Conservation (phyloP, 352 stramenopile genomes). For the Pythium vanterpoolii region DNA sequence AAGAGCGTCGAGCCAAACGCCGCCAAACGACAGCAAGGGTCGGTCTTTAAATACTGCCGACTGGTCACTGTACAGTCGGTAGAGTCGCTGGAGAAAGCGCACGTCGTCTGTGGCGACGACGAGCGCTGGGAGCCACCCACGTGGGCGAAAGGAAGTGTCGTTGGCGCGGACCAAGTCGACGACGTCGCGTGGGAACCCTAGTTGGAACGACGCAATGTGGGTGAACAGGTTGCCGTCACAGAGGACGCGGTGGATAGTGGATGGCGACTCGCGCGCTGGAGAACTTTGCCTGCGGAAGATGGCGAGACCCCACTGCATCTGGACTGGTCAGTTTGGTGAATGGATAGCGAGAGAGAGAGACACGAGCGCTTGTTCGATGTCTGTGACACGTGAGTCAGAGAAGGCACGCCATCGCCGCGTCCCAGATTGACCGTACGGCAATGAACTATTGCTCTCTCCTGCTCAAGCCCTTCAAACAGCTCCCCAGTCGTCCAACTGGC, state of each 20-base stretch:
- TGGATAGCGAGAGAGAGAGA: too few relatives aligned
- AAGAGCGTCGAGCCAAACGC: background rate
- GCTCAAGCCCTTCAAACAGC: too few relatives aligned
- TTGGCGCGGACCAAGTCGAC: background rate
- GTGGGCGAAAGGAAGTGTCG: background rate
- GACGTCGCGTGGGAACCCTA: background rate
- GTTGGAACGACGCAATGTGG: background rate
- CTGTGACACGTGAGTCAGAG: too few relatives aligned
- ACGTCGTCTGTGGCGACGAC: background rate
- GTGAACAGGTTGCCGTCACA: background rate
- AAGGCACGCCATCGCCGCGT: too few relatives aligned
- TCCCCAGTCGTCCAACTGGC: too few relatives aligned
- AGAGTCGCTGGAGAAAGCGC: background rate
- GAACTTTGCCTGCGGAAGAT: background rate
- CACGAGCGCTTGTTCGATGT: too few relatives aligned
- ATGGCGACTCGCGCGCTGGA: background rate
- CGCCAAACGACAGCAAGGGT: background rate
- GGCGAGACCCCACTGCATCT: background rate
- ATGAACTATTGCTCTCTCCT: too few relatives aligned
- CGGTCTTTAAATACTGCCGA: background rate
- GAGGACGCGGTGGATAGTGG: background rate
- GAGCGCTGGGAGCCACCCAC: background rate
- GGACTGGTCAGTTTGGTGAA: too few relatives aligned
- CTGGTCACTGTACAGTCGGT: background rate
- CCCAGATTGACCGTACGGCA: too few relatives aligned